phyloP scores from a whole-genome alignment of 495 filamentous ascomycete genomes.

The Hypoxylon perforatum region DNA sequence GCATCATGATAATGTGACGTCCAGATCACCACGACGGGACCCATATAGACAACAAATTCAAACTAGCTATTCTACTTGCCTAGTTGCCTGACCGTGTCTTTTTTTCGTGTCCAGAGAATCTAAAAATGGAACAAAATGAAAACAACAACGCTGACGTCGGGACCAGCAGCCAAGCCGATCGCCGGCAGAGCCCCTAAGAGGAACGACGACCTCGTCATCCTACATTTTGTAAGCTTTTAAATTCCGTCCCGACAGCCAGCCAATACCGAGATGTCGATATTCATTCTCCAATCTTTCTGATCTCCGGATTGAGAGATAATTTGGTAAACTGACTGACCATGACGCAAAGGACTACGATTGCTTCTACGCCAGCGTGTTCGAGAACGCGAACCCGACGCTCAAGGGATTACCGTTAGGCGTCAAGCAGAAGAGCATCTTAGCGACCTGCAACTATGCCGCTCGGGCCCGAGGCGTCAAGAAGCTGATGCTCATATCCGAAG shows the following conservation, averaged over 20 bases:
- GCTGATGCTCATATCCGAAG: constrained; percentile 83
- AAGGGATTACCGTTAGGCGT: constrained; percentile 74
- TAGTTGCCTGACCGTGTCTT: not conserved
- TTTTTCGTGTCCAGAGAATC: constrained; percentile 7
- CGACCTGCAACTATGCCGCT: constrained; percentile 95
- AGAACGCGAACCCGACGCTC: constrained; percentile 79
- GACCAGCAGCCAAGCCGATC: constrained; percentile 31
- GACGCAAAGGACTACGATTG: constrained; percentile 82
- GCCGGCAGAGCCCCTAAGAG: constrained; percentile 55
- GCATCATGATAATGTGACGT: not conserved
- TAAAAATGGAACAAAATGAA: constrained; percentile 49
- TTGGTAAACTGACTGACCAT: constrained; percentile 1
- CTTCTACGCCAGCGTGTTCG: constrained; percentile 92
- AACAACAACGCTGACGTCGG: constrained; percentile 36
- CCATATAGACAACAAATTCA: not conserved
- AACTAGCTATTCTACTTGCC: too few relatives aligned
- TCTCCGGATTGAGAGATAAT: not conserved
- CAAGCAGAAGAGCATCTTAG: constrained; percentile 85
- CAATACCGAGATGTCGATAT: not conserved
- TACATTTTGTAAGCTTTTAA: constrained; percentile 75
- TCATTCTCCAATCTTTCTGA: not conserved
- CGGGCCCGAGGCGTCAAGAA: constrained; percentile 80
- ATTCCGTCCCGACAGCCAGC: not conserved
- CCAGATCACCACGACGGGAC: not conserved
- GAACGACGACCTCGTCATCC: constrained; percentile 75